Evolutionary conservation across 2,329 filamentous ascomycete species (phyloP).

Genomic region (Cladophialophora immunda): DNA sequence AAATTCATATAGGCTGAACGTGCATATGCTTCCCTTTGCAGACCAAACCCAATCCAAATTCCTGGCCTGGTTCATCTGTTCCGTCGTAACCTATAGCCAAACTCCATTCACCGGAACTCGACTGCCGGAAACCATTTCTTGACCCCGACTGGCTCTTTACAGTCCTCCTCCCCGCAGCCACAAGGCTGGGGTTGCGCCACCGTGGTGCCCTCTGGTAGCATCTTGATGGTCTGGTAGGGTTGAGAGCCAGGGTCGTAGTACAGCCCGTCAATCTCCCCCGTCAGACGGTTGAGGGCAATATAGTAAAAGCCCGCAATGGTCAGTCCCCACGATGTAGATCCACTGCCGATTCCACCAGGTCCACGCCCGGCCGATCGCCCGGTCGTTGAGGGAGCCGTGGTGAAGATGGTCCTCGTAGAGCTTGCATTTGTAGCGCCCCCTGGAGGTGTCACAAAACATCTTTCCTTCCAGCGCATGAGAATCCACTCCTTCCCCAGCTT

Average conservation of each 20-base stretch:
- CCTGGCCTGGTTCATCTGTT: not conserved
- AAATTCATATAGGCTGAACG: constrained; percentile 1
- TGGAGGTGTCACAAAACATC: constrained; percentile 53
- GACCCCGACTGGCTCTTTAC: constrained; percentile 29
- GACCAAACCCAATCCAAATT: not conserved
- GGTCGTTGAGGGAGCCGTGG: constrained; percentile 10
- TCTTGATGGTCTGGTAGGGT: constrained; percentile 57
- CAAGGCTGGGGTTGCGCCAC: constrained; percentile 9
- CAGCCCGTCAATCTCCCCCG: constrained; percentile 57
- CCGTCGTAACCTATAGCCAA: not conserved
- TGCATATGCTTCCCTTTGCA: not conserved
- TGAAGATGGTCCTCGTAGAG: constrained; percentile 27
- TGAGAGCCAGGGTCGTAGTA: constrained; percentile 61
- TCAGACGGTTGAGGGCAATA: constrained; percentile 55
- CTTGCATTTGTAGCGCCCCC: constrained; percentile 14
- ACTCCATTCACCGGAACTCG: constrained; percentile 31
- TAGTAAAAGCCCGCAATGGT: constrained; percentile 63
- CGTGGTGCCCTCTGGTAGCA: constrained; percentile 46
- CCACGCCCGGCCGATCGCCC: constrained; percentile 7
- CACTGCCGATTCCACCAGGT: not conserved
- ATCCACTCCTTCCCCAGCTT: constrained; percentile 54
- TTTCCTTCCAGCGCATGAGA: constrained; percentile 62
- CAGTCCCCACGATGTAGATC: constrained; percentile 50
- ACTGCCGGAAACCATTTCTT: constrained; percentile 38
- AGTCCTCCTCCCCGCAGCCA: constrained; percentile 28